phyloP scores from a whole-genome alignment of 2,329 filamentous ascomycete genomes.

The Fusarium sarcochroum region DNA sequence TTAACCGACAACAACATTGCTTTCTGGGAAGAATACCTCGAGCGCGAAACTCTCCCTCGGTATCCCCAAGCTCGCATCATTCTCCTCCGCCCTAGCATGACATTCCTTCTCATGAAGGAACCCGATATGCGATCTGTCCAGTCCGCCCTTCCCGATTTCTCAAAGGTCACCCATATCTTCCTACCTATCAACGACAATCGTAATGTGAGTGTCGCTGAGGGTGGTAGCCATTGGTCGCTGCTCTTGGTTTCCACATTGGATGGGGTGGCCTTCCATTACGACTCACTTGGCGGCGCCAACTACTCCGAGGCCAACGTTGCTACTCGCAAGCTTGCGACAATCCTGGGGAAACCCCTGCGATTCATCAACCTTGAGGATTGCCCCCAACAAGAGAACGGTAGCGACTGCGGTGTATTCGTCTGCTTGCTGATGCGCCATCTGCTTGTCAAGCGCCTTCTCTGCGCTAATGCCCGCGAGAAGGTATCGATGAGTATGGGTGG shows the following conservation, averaged over 20 bases:
- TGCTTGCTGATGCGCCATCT: slow-evolving; percentile 95
- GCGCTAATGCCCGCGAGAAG: slow-evolving; percentile 84
- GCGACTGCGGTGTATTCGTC: slow-evolving; percentile 95
- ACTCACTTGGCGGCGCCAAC: slow-evolving; percentile 85
- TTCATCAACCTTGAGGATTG: slow-evolving; percentile 88
- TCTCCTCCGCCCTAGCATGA: slow-evolving; percentile 92
- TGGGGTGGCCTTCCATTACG: slow-evolving; percentile 95
- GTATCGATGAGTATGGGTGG: slow-evolving; percentile 94
- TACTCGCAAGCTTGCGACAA: slow-evolving; percentile 75
- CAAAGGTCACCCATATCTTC: slow-evolving; percentile 89
- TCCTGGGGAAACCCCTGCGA: slow-evolving; percentile 76
- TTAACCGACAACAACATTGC: slow-evolving; percentile 97
- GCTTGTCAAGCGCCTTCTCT: slow-evolving; percentile 85
- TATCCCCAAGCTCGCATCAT: slow-evolving; percentile 89
- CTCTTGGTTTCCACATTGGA: slow-evolving; percentile 91
- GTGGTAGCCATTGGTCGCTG: slow-evolving; percentile 94
- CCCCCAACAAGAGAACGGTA: slow-evolving; percentile 92
- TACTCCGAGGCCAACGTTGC: slow-evolving; percentile 78
- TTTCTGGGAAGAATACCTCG: slow-evolving; percentile 98
- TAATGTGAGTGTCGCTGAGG: slow-evolving; percentile 83
- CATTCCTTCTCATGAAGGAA: slow-evolving; percentile 88
- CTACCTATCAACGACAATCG: slow-evolving; percentile 93
- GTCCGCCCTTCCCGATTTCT: slow-evolving; percentile 85
- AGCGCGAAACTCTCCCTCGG: slow-evolving; percentile 85
- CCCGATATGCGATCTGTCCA: slow-evolving; percentile 68